Evolutionary conservation across 2,329 filamentous ascomycete species (phyloP).

Genomic region (Fusarium goolgardi): DNA sequence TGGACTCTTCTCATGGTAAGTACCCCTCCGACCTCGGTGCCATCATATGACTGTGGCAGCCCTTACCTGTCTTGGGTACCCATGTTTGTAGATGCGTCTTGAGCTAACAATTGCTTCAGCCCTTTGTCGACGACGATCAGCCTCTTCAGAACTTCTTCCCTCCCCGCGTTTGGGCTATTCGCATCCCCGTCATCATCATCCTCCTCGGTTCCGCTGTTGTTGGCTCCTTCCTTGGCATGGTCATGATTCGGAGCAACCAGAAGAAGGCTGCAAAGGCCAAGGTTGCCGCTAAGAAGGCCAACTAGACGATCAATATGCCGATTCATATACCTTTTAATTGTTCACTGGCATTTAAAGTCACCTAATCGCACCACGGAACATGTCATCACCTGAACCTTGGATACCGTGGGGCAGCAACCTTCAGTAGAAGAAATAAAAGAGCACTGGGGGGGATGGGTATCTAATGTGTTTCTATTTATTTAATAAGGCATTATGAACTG

Average conservation of each 20-base stretch:
- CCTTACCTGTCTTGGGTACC: neutral
- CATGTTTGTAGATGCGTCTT: slow-evolving; percentile 3
- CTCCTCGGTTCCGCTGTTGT: slow-evolving; percentile 93
- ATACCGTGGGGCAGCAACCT: slow-evolving; percentile 12
- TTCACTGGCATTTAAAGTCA: slow-evolving; percentile 28
- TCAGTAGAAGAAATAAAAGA: slow-evolving; percentile 29
- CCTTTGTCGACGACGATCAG: slow-evolving; percentile 96
- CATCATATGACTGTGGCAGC: neutral
- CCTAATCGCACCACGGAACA: slow-evolving; percentile 35
- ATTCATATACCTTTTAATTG: slow-evolving; percentile 42
- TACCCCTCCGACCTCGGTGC: slow-evolving; percentile 19
- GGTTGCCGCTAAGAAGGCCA: slow-evolving; percentile 87
- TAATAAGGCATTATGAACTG: slow-evolving; percentile 42
- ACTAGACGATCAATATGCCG: slow-evolving; percentile 57
- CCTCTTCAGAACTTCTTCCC: slow-evolving; percentile 95
- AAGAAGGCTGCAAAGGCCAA: slow-evolving; percentile 97
- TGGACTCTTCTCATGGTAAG: slow-evolving; percentile 97
- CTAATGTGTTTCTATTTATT: slow-evolving; percentile 54
- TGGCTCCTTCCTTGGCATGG: slow-evolving; percentile 92
- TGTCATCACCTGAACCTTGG: neutral
- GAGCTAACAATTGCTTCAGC: slow-evolving; percentile 65
- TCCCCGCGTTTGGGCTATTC: slow-evolving; percentile 97
- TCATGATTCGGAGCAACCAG: slow-evolving; percentile 98
- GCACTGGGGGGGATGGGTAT: slow-evolving; percentile 48
- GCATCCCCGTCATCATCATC: slow-evolving; percentile 96